These are phyloP conservation scores for Bipolaris oryzae DNA, from an alignment of 2,329 filamentous ascomycete species.

Conservation along the genomic window DNA sequence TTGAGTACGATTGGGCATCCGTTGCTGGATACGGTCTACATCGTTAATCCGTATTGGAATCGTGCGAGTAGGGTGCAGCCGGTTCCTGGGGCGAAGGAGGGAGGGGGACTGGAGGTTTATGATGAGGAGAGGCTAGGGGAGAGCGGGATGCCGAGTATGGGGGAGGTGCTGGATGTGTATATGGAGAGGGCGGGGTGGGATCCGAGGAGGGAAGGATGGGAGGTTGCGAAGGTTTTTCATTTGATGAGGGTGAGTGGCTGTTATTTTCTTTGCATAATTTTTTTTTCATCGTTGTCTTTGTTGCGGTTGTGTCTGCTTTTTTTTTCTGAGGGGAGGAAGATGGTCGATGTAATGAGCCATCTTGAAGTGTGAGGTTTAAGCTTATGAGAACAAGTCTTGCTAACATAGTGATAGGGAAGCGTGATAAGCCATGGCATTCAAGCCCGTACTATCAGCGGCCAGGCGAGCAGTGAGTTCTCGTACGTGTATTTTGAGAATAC, in stretches of 20 bases:
- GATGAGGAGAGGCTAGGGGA: conserved; percentile 48
- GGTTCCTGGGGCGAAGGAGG: conserved; percentile 47
- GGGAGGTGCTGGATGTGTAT: conserved; percentile 69
- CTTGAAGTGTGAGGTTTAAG: no score
- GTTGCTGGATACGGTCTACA: conserved; percentile 84
- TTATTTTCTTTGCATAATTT: neutral
- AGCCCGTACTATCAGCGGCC: conserved; percentile 44
- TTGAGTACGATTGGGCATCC: conserved; percentile 96
- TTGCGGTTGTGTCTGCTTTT: no score
- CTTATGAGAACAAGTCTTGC: neutral
- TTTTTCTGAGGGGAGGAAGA: no score
- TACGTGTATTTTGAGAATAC: conserved; percentile 46
- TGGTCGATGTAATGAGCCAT: no score
- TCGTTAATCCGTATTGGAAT: conserved; percentile 60
- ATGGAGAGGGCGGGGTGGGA: conserved; percentile 72
- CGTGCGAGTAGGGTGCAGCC: conserved; percentile 40
- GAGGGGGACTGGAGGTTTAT: conserved; percentile 48
- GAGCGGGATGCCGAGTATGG: conserved; percentile 68
- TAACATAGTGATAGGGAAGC: conserved; percentile 29
- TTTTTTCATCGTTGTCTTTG: no score
- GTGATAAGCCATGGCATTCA: conserved; percentile 46
- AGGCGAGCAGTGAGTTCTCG: conserved; percentile 46
- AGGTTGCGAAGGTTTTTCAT: conserved; percentile 45
- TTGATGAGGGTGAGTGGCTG: conserved; percentile 38
- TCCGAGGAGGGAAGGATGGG: conserved; percentile 52